Conservation (phyloP, 2,329 filamentous ascomycete genomes). For the Elsinoe australis region DNA sequence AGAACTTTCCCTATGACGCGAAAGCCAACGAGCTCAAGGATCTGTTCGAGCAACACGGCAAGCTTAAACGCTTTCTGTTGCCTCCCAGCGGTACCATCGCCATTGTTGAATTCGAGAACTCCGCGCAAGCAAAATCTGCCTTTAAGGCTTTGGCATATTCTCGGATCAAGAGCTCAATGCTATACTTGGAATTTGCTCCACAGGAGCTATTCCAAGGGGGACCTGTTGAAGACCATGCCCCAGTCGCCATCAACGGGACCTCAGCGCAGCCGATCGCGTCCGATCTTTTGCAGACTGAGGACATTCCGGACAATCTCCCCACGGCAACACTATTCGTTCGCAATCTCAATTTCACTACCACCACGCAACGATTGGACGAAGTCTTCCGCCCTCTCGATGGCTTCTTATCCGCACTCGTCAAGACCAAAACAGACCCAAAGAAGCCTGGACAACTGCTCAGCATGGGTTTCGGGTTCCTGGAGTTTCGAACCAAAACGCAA, state of each 20-base stretch:
- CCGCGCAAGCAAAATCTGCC: conserved; percentile 71
- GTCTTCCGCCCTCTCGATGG: conserved; percentile 75
- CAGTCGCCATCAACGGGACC: conserved; percentile 23
- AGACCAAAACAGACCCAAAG: conserved; percentile 90
- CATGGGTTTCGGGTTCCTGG: conserved; percentile 95
- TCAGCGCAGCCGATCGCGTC: conserved; percentile 56
- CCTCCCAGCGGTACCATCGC: conserved; percentile 89
- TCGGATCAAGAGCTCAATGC: conserved; percentile 79
- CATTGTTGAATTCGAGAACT: conserved; percentile 77
- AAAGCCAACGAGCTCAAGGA: conserved; percentile 68
- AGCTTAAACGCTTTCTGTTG: conserved; percentile 76
- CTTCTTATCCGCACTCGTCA: conserved; percentile 81
- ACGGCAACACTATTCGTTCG: conserved; percentile 72
- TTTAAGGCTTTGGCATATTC: conserved; percentile 82
- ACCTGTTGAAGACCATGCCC: conserved; percentile 22
- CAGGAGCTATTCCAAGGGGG: conserved; percentile 60
- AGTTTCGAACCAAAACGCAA: conserved; percentile 70
- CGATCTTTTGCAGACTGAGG: conserved; percentile 57
- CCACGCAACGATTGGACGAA: conserved; percentile 64
- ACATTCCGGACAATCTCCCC: conserved; percentile 52
- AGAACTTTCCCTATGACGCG: conserved; percentile 86
- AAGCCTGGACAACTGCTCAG: conserved; percentile 78
- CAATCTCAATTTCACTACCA: conserved; percentile 89
- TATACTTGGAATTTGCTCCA: conserved; percentile 91
- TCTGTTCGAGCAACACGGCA: conserved; percentile 78